Percentiles rank a stretch among this genome's conserved stretches.
Conservation (phyloP, 2,329 filamentous ascomycete species). For the Aspergillus pseudoglaucus region DNA sequence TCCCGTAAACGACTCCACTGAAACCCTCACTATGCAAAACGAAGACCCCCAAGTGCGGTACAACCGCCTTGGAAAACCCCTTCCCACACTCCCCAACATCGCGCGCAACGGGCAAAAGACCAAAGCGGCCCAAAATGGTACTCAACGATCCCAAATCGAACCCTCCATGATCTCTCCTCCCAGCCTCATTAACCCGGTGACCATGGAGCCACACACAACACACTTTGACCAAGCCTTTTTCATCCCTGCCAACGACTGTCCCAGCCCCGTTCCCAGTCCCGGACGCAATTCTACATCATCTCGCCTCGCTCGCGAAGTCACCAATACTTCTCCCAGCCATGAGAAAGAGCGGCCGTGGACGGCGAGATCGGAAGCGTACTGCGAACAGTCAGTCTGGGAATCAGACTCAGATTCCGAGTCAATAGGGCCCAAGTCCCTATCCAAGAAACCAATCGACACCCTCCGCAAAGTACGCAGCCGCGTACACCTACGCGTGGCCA, state of each 20-base stretch:
- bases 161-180: conserved; percentile 35
- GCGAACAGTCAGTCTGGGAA: conserved; percentile 36
- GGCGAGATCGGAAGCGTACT: conserved; percentile 26
- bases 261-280: conserved; percentile 31
- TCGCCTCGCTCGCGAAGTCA: conserved; percentile 23
- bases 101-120: conserved; percentile 13
- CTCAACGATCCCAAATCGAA: conserved; percentile 26
- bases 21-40: conserved; percentile 22
- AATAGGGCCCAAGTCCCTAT: conserved; percentile 27
- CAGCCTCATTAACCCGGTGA: conserved; percentile 32
- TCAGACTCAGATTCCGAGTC: conserved; percentile 35
- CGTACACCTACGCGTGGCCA: conserved; percentile 32
- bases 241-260: conserved; percentile 31
- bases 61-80: conserved; percentile 25
- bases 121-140: conserved; percentile 19
- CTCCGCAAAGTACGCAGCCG: conserved; percentile 36
- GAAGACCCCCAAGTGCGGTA: conserved; percentile 5
- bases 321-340: conserved; percentile 13
- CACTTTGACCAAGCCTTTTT: conserved; percentile 37
- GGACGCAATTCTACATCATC: conserved; percentile 20
- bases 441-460: conserved; percentile 32
- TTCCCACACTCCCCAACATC: conserved; percentile 25
- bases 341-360: conserved; percentile 26
- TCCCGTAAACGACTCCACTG: conserved; percentile 19
- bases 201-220: conserved; percentile 32